Percentiles rank a stretch among this genome's conserved stretches.
Evolutionary conservation across 2,329 filamentous ascomycete genomes (phyloP).

Genomic region (Penicillium oxalicum): DNA sequence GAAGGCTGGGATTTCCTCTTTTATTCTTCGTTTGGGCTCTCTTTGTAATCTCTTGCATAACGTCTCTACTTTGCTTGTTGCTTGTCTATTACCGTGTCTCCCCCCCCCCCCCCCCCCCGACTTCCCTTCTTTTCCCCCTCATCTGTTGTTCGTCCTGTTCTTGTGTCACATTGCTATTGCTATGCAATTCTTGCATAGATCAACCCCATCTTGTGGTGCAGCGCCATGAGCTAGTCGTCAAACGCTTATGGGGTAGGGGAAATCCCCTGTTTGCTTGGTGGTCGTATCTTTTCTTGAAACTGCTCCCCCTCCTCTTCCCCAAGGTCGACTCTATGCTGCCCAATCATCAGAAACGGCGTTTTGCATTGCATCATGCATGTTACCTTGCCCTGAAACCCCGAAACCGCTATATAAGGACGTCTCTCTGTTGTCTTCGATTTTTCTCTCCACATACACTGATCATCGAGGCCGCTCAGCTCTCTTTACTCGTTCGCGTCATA

Average conservation of each 20-base stretch:
- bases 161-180: constrained; percentile 1
- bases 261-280: constrained; percentile 12
- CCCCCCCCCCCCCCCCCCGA: constrained; percentile 11
- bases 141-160: background rate
- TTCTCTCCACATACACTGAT: constrained; percentile 4
- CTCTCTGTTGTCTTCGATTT: background rate
- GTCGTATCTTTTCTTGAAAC: constrained; percentile 1
- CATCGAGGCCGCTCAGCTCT: constrained; percentile 4
- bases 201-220: too few species aligned
- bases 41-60: constrained; percentile 23
- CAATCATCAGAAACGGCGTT: constrained; percentile 22
- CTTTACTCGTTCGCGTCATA: background rate
- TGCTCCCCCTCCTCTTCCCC: too few species aligned
- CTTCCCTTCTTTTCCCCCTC: constrained; percentile 7
- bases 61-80: too few species aligned
- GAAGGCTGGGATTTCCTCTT: constrained; percentile 25
- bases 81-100: background rate
- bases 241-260: background rate
- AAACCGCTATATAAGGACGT: background rate
- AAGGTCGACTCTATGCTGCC: constrained; percentile 3
- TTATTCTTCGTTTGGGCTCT: constrained; percentile 12
- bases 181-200: background rate
- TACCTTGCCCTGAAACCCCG: background rate
- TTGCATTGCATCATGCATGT: constrained; percentile 11
- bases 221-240: too few species aligned